Percentiles rank a stretch among this genome's conserved stretches.
Evolutionary conservation across 2,329 filamentous ascomycete genomes (phyloP).

Genomic region (Myriosclerotinia duriaeana): DNA sequence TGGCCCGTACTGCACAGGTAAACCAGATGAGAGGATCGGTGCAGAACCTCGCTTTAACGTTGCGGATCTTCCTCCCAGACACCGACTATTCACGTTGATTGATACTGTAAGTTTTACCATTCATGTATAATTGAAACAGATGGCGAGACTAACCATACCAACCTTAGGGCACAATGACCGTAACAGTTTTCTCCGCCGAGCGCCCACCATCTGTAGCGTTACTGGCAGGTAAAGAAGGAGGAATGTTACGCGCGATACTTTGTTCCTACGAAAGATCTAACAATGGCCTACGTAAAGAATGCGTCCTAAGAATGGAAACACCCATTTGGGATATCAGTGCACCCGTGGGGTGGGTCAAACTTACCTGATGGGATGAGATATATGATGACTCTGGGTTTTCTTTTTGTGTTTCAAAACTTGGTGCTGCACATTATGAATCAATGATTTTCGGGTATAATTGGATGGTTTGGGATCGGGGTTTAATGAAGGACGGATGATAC

Average conservation of each 20-base stretch:
- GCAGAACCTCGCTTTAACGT: slow-evolving; percentile 30
- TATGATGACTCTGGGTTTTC: not conserved
- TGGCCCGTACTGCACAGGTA: slow-evolving; percentile 21
- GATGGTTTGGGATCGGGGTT: not conserved
- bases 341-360: slow-evolving; percentile 22
- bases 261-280: slow-evolving; percentile 32
- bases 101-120: slow-evolving; percentile 33
- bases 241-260: slow-evolving; percentile 40
- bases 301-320: slow-evolving; percentile 31
- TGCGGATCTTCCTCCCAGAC: slow-evolving; percentile 23
- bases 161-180: slow-evolving; percentile 28
- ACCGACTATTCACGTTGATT: slow-evolving; percentile 36
- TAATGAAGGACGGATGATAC: not conserved
- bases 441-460: not conserved
- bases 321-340: slow-evolving; percentile 23
- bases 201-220: slow-evolving; percentile 41
- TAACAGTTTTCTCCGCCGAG: slow-evolving; percentile 40
- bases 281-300: slow-evolving; percentile 28
- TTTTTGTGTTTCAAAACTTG: not conserved
- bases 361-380: slow-evolving; percentile 15
- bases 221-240: slow-evolving; percentile 41
- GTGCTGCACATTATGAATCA: not conserved
- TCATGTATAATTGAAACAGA: not conserved
- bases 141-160: not conserved
- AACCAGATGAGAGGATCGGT: slow-evolving; percentile 28